Base-by-base conservation (phyloP, 106 monocot species). In the Gastrodia elata region DNA sequence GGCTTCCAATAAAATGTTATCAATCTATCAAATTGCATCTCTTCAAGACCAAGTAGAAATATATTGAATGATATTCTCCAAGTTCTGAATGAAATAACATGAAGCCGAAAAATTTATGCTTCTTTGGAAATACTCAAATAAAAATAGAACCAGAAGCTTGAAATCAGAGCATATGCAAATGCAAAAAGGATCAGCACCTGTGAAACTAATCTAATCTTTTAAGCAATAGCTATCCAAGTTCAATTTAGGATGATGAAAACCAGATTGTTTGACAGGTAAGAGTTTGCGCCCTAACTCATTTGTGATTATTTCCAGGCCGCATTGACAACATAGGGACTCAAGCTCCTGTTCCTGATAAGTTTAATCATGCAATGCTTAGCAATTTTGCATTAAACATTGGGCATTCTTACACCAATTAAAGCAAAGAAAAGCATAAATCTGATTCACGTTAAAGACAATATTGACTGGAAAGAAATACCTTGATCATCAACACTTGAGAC, bases 221-320 rank as follows among this genome's bases (percentile, higher is more conserved):
- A 72, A 83, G 37, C 78, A 18, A 68, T 68, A 84, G 68, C 77
- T 86, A 24, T 35, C 78, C n/a, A 81, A 72, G 26, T 78, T 70
- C 28, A 56, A 36, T 75, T 74, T 87, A 22, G 94, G 94, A 56
- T 75, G 75, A 65, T 39, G 72, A 48, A 83, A 88, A 40, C 20
- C 67, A 35, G 55, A 44, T 72, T 94, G 94, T 70, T 84, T 91
- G 76, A 77, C 77, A 49, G 88, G 88, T 68, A 94, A 70, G n/a
- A 83, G 11, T 71, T 86, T 88, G 26, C 35, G 52, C 39, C 85
- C 79, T 37, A 75, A 33, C 76, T 86, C 86, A 76, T 90, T 88
- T 49, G 46, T 77, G 65, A 38, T 73, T 28, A 75, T 82, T 79
- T 94, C 55, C 43, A 94, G 86, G 37, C 90, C 86, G 74, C 94